phyloP scores from a whole-genome alignment of 225 moss, liverwort and hornwort species.

The Climacium dendroides region DNA sequence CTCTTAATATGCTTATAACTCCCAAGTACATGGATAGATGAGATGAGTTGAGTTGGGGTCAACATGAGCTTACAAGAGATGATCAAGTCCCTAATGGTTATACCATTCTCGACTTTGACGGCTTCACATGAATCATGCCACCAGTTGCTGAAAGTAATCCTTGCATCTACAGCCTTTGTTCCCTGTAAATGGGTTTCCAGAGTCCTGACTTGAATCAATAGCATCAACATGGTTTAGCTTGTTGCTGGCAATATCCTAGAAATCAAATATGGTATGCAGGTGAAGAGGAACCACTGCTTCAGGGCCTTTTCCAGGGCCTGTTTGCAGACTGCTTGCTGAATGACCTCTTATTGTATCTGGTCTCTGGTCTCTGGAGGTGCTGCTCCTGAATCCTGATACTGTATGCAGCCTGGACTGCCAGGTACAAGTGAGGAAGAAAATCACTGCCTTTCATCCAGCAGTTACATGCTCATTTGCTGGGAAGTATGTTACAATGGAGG shows the following conservation, averaged over 20 bases:
- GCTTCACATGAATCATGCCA: background rate
- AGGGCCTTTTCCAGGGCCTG: background rate
- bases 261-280: background rate
- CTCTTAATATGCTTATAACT: no score
- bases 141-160: background rate
- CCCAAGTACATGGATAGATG: background rate
- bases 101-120: background rate
- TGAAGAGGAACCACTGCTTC: background rate
- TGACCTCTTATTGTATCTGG: background rate
- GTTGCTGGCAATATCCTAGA: background rate
- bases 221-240: background rate
- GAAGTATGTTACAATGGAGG: background rate
- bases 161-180: background rate
- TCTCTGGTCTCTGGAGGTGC: background rate
- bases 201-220: background rate
- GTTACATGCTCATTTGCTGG: conserved; percentile 13
- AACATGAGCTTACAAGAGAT: no score
- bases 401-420: background rate
- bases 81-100: no score
- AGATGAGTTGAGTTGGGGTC: background rate
- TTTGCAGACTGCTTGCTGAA: background rate
- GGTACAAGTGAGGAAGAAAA: background rate
- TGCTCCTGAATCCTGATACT: background rate
- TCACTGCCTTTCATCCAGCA: background rate
- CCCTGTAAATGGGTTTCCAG: background rate